Evolutionary conservation across 2,329 filamentous ascomycete genomes (phyloP).

Genomic region (Samsoniella hepiali): DNA sequence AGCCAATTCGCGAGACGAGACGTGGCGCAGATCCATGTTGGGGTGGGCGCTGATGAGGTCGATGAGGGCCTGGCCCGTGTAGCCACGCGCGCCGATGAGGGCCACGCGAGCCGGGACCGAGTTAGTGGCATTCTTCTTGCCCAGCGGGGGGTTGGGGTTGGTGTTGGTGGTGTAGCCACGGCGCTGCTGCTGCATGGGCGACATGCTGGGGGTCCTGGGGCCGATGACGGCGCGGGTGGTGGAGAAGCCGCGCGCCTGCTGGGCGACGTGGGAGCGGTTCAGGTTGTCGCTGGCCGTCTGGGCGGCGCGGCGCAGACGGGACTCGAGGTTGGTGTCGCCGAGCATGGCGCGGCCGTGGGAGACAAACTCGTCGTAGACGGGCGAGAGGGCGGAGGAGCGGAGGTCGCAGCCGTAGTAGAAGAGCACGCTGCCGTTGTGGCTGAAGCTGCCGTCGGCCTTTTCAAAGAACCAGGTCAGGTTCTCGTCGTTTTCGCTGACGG

Average conservation of each 20-base stretch:
- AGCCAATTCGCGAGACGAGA: conserved; percentile 87
- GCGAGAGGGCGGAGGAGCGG: conserved; percentile 69
- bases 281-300: conserved; percentile 60
- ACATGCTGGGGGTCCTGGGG: conserved; percentile 8
- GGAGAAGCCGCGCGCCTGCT: conserved; percentile 24
- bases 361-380: conserved; percentile 81
- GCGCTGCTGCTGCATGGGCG: conserved; percentile 18
- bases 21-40: conserved; percentile 83
- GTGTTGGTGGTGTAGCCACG: conserved; percentile 24
- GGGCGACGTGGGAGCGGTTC: conserved; percentile 27
- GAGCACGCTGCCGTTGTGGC: conserved; percentile 79
- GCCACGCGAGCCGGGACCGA: conserved; percentile 74
- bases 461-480: conserved; percentile 98
- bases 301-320: conserved; percentile 76
- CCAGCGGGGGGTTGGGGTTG: conserved; percentile 79
- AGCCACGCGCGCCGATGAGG: conserved; percentile 87
- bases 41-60: conserved; percentile 84
- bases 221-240: conserved; percentile 5
- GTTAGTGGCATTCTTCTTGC: conserved; percentile 84
- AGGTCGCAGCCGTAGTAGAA: conserved; percentile 94
- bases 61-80: conserved; percentile 89
- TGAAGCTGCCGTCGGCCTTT: conserved; percentile 90
- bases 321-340: conserved; percentile 82
- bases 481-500: conserved; percentile 93
- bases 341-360: conserved; percentile 82